Evolutionary conservation across 1,284 basidiomycete genomes (phyloP).

Genomic region (Mycosarcoma mackinlayi): DNA sequence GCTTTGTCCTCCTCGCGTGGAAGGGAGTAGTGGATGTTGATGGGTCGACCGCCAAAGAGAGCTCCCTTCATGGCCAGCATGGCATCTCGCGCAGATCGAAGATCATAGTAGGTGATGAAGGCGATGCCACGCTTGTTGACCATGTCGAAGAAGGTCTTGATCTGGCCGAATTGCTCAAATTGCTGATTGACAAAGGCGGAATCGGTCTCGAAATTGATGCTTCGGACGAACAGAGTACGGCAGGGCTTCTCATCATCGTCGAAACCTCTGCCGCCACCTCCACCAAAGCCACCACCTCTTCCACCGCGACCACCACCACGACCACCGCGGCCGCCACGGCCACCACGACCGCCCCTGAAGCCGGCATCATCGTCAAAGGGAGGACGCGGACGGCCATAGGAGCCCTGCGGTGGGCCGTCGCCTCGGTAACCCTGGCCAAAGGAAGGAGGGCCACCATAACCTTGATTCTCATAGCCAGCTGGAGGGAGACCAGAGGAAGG

Average conservation of each 20-base stretch:
- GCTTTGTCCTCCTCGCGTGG: constrained; percentile 83
- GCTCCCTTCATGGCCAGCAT: constrained; percentile 76
- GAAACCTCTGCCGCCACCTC: constrained; percentile 26
- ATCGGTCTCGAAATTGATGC: constrained; percentile 70
- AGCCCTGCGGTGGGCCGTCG: constrained; percentile 16
- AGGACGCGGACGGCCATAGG: constrained; percentile 27
- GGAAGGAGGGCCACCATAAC: constrained; percentile 16
- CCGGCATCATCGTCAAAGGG: constrained; percentile 13
- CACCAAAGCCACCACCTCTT: constrained; percentile 22
- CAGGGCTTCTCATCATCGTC: constrained; percentile 83
- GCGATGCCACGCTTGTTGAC: constrained; percentile 94
- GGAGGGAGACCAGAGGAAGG: constrained; percentile 12
- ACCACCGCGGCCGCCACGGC: constrained; percentile 17
- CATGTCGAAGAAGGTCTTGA: constrained; percentile 95
- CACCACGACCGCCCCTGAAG: constrained; percentile 31
- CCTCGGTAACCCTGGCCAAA: constrained; percentile 17
- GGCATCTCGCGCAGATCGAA: constrained; percentile 88
- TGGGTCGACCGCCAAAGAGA: constrained; percentile 72
- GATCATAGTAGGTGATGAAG: constrained; percentile 93
- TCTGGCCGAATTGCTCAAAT: constrained; percentile 91
- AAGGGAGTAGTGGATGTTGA: constrained; percentile 96
- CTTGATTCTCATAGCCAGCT: constrained; percentile 12
- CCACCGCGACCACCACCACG: constrained; percentile 29
- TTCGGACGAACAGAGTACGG: constrained; percentile 93
- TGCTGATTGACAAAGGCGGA: constrained; percentile 73